A percentile compares a stretch with the other conserved stretches of the same genome.
Evolutionary conservation across 2,329 filamentous ascomycete genomes (phyloP).

Genomic region (Fusarium sp.): DNA sequence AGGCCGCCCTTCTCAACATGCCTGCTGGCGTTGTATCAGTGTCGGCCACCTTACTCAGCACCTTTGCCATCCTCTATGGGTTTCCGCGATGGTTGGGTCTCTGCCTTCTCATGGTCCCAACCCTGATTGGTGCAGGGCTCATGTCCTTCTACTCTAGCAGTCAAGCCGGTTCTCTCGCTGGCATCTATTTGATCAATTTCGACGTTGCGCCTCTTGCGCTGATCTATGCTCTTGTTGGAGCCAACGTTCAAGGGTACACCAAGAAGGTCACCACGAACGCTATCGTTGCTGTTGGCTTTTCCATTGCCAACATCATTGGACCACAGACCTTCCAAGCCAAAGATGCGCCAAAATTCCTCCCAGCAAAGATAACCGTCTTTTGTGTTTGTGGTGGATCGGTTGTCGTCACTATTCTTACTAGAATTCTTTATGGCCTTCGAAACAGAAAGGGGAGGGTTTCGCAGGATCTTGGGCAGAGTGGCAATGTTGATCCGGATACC

Average conservation of each 20-base stretch:
- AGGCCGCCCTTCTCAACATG: not conserved
- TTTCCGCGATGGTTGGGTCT: constrained; percentile 1
- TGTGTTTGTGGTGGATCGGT: not conserved
- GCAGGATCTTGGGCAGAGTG: not conserved
- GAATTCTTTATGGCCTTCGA: not conserved
- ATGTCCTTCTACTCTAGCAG: constrained; percentile 11
- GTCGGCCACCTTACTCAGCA: not conserved
- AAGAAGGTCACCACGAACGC: constrained; percentile 11
- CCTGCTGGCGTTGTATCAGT: constrained; percentile 4
- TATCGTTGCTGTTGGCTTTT: constrained; percentile 1
- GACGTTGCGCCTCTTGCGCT: constrained; percentile 3
- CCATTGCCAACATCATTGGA: constrained; percentile 9
- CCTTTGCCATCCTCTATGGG: not conserved
- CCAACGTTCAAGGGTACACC: constrained; percentile 3
- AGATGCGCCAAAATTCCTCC: not conserved
- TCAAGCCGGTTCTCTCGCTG: not conserved
- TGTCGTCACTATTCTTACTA: not conserved
- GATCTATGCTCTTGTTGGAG: constrained; percentile 1
- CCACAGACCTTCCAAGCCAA: not conserved
- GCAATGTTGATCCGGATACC: not conserved
- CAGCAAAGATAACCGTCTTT: constrained; percentile 4
- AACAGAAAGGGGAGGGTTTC: not conserved
- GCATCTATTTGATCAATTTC: constrained; percentile 9
- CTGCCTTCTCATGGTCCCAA: constrained; percentile 10
- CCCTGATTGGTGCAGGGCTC: not conserved